These are phyloP conservation scores for Madurella mycetomatis DNA, from an alignment of 2,329 filamentous ascomycete species.

Conservation along the genomic window DNA sequence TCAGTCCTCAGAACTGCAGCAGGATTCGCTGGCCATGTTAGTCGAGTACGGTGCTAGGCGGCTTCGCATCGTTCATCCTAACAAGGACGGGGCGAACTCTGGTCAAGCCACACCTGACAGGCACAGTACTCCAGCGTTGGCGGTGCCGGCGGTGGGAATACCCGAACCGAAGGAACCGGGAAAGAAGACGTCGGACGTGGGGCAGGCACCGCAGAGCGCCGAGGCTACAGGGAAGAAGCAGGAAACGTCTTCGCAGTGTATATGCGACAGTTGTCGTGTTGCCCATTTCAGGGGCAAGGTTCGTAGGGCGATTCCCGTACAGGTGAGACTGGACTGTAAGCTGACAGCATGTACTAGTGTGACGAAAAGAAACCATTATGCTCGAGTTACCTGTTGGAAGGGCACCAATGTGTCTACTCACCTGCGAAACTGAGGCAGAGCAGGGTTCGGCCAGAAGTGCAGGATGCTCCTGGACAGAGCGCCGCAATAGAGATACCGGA, in stretches of 20 bases:
- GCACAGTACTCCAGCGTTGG: conserved; percentile 16
- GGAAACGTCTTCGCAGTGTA: conserved; percentile 26
- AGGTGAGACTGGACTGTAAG: neutral
- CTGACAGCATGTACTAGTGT: conserved; percentile 34
- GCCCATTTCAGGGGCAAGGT: conserved; percentile 36
- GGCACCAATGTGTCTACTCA: conserved; percentile 38
- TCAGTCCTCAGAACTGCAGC: conserved; percentile 52
- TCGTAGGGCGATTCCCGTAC: conserved; percentile 1
- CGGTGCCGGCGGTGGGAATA: neutral
- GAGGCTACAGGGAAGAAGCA: conserved; percentile 13
- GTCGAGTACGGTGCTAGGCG: conserved; percentile 54
- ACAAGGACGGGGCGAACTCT: conserved; percentile 31
- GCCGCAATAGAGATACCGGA: conserved; percentile 1
- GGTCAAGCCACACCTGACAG: conserved; percentile 24
- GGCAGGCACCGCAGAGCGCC: neutral
- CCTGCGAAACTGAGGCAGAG: conserved; percentile 26
- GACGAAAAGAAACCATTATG: conserved; percentile 39
- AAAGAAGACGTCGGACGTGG: conserved; percentile 16
- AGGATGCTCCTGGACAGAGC: neutral
- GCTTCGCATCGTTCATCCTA: conserved; percentile 53
- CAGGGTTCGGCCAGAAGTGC: conserved; percentile 11
- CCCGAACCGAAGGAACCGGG: conserved; percentile 27
- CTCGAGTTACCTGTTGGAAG: conserved; percentile 32
- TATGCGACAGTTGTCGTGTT: conserved; percentile 36
- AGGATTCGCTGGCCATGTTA: conserved; percentile 52